These are phyloP conservation scores for Nannizzia gypsea DNA, from an alignment of 2,329 filamentous ascomycete species.

Conservation along the genomic window DNA sequence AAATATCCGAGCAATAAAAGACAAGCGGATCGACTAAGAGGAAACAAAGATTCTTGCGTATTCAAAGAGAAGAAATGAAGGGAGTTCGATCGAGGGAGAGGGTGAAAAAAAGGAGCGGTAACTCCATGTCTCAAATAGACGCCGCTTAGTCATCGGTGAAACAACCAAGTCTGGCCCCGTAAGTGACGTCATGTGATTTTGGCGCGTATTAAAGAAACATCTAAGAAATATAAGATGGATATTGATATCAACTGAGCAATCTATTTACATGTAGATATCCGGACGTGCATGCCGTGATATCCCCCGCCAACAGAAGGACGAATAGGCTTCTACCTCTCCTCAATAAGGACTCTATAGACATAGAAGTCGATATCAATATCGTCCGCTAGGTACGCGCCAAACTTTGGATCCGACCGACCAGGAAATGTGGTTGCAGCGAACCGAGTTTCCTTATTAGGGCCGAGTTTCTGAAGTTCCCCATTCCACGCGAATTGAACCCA, in stretches of 20 bases:
- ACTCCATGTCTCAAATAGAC: not conserved
- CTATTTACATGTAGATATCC: no score
- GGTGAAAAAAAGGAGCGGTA: not conserved
- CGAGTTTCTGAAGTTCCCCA: constrained; percentile 9
- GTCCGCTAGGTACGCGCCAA: constrained; percentile 10
- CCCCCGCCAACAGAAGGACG: not conserved
- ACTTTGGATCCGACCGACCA: constrained; percentile 11
- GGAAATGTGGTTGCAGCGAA: constrained; percentile 11
- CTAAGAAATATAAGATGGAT: no score
- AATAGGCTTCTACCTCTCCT: constrained; percentile 3
- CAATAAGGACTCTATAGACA: constrained; percentile 9
- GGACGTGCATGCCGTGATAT: not conserved
- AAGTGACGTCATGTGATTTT: constrained; percentile 1
- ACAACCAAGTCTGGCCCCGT: no score
- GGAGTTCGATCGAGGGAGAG: not conserved
- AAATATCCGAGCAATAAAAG: not conserved
- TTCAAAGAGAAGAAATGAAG: not conserved
- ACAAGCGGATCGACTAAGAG: not conserved
- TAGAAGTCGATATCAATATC: constrained; percentile 10
- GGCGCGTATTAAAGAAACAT: not conserved
- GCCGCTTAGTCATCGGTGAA: not conserved
- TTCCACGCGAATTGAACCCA: constrained; percentile 11
- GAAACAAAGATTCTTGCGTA: not conserved
- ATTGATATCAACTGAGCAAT: no score
- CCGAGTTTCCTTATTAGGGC: constrained; percentile 5